Evolutionary conservation across 2,329 filamentous ascomycete genomes (phyloP).

Genomic region (Penicillium sp.): DNA sequence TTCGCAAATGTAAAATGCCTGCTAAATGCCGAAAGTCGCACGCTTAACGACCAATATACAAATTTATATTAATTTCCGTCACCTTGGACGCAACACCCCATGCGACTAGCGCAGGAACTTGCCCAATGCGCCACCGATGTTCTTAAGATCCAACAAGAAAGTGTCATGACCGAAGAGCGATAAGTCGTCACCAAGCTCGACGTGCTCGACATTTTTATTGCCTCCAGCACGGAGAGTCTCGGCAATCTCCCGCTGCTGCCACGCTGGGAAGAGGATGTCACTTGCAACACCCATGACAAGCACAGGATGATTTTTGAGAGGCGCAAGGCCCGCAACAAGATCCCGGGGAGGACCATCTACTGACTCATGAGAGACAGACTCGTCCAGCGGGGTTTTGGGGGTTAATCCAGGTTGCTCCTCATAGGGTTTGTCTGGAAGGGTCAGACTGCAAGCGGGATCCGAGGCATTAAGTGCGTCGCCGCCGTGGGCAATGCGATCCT

Average conservation of each 20-base stretch:
- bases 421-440: constrained; percentile 78
- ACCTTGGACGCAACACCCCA: background rate
- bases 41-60: constrained; percentile 3
- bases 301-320: constrained; percentile 72
- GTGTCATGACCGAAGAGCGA: constrained; percentile 96
- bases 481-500: constrained; percentile 55
- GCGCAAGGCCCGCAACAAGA: constrained; percentile 69
- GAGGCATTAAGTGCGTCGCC: constrained; percentile 28
- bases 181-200: constrained; percentile 90
- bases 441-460: constrained; percentile 69
- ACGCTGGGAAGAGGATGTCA: constrained; percentile 94
- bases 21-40: constrained; percentile 1
- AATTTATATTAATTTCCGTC: background rate
- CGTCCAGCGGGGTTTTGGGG: constrained; percentile 36
- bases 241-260: constrained; percentile 95
- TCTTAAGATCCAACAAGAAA: constrained; percentile 86
- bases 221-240: constrained; percentile 74
- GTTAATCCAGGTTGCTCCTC: constrained; percentile 70
- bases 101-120: constrained; percentile 66
- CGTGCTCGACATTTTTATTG: constrained; percentile 77
- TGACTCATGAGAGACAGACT: constrained; percentile 23
- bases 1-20: constrained; percentile 1
- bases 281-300: constrained; percentile 92
- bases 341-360: constrained; percentile 66
- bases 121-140: constrained; percentile 80